Base-by-base conservation (phyloP, 345 rosid genomes). In the Populus simonii region DNA sequence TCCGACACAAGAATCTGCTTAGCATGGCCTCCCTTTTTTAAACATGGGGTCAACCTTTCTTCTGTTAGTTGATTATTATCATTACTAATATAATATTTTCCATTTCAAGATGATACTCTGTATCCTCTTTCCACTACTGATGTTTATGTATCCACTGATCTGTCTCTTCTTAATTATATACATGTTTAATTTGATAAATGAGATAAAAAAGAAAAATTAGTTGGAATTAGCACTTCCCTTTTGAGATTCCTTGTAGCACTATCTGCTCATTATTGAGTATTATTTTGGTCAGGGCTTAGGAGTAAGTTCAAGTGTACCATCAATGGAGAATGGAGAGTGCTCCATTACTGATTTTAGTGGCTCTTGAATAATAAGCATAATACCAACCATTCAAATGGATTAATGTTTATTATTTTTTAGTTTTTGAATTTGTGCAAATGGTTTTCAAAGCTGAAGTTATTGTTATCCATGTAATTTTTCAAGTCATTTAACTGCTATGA, bases 241-340 rank as follows among this genome's bases (percentile, higher is more conserved):
- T 59, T 65, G 25, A 82, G 81, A 82, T 80, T 84, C 83, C 69
- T 41, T 68, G 66, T 13, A 53, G 80, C 88, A 84, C 74, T 82
- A 68, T 55, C 70, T 68, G 61, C 67, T 74, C 38, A 67, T 49
- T 49, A 62, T 76, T 66, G 68, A 66, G 51, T 20, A 29, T 12
- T 45, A 16, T 53, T 65, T 66, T 29, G 29, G 25, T 29, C 20
- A 23, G 61, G 18, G 13, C 31, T 11, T 31, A 16, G 27, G 8
- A 9, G 36, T 57, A 53, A 12, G 45, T 66, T 76, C 63, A 31
- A 29, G 65, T 35, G 27, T 36, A 31, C 35, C 51, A 55, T 49
- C 62, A 39, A 2, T 20, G 25, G 25, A 22, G 61, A 22, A 7
- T 25, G 29, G 57, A 35, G 18, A 49, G 36, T 65, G 75, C 65